A percentile compares a stretch with the other conserved stretches of the same genome.
Evolutionary conservation across 1,139 yeast species (phyloP).

Genomic region (Williopsis jadinii): DNA sequence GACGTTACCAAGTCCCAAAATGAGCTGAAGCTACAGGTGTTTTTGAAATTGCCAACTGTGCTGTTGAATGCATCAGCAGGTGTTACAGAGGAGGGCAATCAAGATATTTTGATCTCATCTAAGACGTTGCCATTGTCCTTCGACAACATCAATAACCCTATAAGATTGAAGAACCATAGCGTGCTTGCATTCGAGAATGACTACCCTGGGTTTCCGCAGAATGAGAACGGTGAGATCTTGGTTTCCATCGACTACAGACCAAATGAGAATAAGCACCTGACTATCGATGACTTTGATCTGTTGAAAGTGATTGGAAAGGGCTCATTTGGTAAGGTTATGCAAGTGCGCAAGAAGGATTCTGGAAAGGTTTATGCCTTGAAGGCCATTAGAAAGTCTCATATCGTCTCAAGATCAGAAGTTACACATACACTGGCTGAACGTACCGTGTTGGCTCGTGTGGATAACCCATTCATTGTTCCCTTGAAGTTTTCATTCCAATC

Average conservation of each 20-base stretch:
- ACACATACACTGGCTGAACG: constrained; percentile 95
- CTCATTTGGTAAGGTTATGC: constrained; percentile 98
- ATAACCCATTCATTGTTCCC: constrained; percentile 98
- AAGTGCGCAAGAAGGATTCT: constrained; percentile 91
- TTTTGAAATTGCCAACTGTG: constrained; percentile 67
- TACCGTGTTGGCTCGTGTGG: constrained; percentile 87
- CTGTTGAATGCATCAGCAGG: constrained; percentile 32
- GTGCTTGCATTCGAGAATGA: constrained; percentile 32
- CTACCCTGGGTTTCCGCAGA: constrained; percentile 5
- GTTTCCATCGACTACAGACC: constrained; percentile 78
- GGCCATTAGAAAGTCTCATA: constrained; percentile 88
- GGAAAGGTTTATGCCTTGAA: constrained; percentile 90
- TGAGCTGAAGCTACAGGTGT: constrained; percentile 60
- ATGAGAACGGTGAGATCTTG: constrained; percentile 35
- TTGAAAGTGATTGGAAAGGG: constrained; percentile 96
- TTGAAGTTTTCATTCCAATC: constrained; percentile 92
- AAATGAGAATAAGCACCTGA: constrained; percentile 57
- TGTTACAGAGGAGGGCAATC: constrained; percentile 9
- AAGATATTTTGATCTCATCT: constrained; percentile 29
- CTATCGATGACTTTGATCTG: constrained; percentile 87
- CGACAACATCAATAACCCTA: constrained; percentile 31
- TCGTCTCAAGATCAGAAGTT: constrained; percentile 89
- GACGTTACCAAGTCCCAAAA: constrained; percentile 70
- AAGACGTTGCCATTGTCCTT: constrained; percentile 31
- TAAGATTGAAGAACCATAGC: constrained; percentile 40